These are phyloP conservation scores for Waltiozyma sp. DNA, from an alignment of 1,139 yeast species.

Conservation along the genomic window DNA sequence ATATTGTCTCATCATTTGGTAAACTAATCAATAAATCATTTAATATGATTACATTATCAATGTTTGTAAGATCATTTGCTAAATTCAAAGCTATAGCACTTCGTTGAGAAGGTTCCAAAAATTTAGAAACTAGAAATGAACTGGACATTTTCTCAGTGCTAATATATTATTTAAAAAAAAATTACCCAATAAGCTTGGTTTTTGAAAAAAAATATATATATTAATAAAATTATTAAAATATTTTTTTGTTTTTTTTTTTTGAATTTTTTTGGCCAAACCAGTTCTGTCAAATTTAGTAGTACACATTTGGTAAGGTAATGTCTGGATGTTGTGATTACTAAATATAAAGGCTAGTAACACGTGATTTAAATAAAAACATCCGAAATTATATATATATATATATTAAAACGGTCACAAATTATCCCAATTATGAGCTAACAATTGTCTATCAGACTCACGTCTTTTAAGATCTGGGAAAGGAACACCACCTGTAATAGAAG, in stretches of 20 bases:
- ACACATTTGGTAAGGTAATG: no score
- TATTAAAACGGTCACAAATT: neutral
- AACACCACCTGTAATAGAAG: no score
- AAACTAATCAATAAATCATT: constrained; percentile 7
- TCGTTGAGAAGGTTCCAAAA: constrained; percentile 5
- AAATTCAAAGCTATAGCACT: constrained; percentile 5
- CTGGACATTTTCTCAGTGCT: neutral
- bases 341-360: no score
- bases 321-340: no score
- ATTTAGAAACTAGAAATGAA: constrained; percentile 5
- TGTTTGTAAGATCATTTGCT: constrained; percentile 2
- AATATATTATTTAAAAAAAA: no score
- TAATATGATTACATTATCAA: constrained; percentile 5
- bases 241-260: no score
- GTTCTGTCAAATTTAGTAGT: no score
- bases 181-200: neutral
- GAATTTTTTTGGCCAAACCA: no score
- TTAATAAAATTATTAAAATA: no score
- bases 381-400: no score
- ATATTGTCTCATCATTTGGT: constrained; percentile 1
- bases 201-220: no score
- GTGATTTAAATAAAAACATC: no score
- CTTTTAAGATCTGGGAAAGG: neutral
- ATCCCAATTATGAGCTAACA: neutral
- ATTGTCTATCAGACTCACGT: neutral